Evolutionary conservation across 192 early-diverging fungal species (phyloP), one percentile per base, ranked within the genome.

Genomic region (Coemansia sp.): DNA sequence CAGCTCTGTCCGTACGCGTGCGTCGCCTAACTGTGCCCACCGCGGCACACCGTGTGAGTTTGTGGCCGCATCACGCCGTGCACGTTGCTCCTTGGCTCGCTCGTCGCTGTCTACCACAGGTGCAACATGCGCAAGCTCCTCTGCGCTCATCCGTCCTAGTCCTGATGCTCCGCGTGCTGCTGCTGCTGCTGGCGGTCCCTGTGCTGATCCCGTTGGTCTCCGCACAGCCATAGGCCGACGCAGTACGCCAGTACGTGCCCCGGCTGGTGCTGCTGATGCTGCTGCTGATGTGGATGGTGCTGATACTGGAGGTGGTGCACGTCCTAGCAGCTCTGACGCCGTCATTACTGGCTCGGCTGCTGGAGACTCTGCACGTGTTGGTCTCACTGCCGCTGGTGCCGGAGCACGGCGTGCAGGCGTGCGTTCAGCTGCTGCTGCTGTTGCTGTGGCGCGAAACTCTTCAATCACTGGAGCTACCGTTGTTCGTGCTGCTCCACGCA

Each of bases 381-480:
- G 53, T 5, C 53, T 55, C 7, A 36, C 53, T 5, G 43, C 54
- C 10, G 36, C 59, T 4, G 43, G 42, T 16, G 47, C 36, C 28
- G 63, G 16, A 18, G 49, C 33, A 12, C 61, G 53, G n/a, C 71
- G 64, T 16, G 21, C 33, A 10, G 43, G 39, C n/a, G 20, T 36
- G 14, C 5, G 38, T 2, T 23, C 50, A 14, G 50, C 19, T 15
- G 50, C 48, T 2, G 38, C 50, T 33, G 44, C 47, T 9, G 37
- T 53, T 6, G 55, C 64, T 49, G 82, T 73, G 19, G 75, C 67
- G 56, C 83, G 78, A 28, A 80, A 83, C 12, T 86, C 83, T 50
- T 93, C 91, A 30, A 93, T 63, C 53, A 90, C 76, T 4, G 93
- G 89, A 50, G 84, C 70, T 2, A 98, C 82, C 3, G 89, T 78